phyloP scores from a whole-genome alignment of 2,329 filamentous ascomycete genomes.

The Fusarium mundagurra region DNA sequence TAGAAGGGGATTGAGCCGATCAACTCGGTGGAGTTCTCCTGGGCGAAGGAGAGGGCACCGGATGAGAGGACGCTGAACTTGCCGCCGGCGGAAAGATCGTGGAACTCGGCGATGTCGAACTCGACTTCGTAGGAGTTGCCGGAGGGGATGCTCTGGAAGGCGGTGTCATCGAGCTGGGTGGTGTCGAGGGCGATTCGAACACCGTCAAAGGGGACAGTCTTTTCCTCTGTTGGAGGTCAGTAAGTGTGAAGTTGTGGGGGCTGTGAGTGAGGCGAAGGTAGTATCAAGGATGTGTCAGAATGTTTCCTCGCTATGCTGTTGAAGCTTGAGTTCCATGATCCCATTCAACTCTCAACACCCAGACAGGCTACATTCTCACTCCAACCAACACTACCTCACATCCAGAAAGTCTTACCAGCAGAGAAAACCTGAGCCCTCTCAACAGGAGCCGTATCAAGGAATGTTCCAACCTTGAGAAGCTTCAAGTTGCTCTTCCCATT shows the following conservation, averaged over 20 bases:
- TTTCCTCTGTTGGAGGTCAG: constrained; percentile 42
- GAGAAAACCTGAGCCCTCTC: constrained; percentile 64
- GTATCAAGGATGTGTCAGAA: not conserved
- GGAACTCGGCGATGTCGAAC: constrained; percentile 65
- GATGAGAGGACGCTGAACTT: constrained; percentile 64
- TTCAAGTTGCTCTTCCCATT: constrained; percentile 59
- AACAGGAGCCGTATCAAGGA: constrained; percentile 62
- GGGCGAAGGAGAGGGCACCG: constrained; percentile 66
- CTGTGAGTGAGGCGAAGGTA: not conserved
- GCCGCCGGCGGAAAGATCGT: constrained; percentile 62
- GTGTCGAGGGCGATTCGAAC: constrained; percentile 61
- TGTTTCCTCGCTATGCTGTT: not conserved
- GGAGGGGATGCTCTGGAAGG: constrained; percentile 60
- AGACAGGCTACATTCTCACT: not conserved
- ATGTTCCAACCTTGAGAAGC: constrained; percentile 63
- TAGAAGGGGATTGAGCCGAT: constrained; percentile 64
- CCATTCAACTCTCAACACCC: not conserved
- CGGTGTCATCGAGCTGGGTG: constrained; percentile 54
- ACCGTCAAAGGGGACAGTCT: constrained; percentile 61
- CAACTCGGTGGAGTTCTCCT: constrained; percentile 61
- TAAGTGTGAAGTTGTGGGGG: not conserved
- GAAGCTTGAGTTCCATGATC: not conserved
- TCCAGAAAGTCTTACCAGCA: constrained; percentile 47
- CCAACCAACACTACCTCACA: not conserved
- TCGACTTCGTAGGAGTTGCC: constrained; percentile 61